Evolutionary conservation across 2,329 filamentous ascomycete genomes (phyloP), one percentile per base, ranked within the genome.

Genomic region (Didymella arachidicola): DNA sequence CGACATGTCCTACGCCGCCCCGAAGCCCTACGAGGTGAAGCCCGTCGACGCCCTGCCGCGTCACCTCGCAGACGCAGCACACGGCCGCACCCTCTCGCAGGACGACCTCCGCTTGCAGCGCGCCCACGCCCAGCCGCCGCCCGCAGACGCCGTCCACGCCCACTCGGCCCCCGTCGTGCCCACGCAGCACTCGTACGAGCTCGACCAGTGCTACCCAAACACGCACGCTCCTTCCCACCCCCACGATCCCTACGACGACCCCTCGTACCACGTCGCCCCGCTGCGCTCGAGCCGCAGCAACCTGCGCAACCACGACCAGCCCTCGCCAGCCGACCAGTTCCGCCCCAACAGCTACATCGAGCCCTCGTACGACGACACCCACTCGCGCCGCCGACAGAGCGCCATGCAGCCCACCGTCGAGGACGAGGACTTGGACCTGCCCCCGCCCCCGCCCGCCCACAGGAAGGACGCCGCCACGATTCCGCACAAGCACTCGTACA

Each of bases 331-430:
- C 56, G 77, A 72, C 62, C 71, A 48, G 59, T 79, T 64, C 69
- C 73, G 56, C 48, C 71, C 66, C 39, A 71, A 62, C 53, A 77
- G 61, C 73, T 79, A 52, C 69, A 69, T 70, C 22, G 62, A 61
- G 22, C 66, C 66, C 12, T 48, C 63, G 16, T 62, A 69, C 8
- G 72, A 74, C 56, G 84, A 87, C 60, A 70, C 57, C 74, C 27
- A 72, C 71, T 18, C 82, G 79, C 65, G 83, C 82, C 52, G 77
- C 79, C 67, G 79, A 80, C 65, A 67, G 19, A 74, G 68, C 57
- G 81, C 82, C 0, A 83, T 86, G 84, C 86, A 87, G 65, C 85
- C 84, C 2, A 88, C 83, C 7, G 86, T 87, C 6, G 87, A 89
- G 69, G 87, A 89, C 62, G 85, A 83, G 6, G 86, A 87, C 4